phyloP scores from a whole-genome alignment of 768 basidiomycete genomes.

The Holtermanniella nyarrowii region DNA sequence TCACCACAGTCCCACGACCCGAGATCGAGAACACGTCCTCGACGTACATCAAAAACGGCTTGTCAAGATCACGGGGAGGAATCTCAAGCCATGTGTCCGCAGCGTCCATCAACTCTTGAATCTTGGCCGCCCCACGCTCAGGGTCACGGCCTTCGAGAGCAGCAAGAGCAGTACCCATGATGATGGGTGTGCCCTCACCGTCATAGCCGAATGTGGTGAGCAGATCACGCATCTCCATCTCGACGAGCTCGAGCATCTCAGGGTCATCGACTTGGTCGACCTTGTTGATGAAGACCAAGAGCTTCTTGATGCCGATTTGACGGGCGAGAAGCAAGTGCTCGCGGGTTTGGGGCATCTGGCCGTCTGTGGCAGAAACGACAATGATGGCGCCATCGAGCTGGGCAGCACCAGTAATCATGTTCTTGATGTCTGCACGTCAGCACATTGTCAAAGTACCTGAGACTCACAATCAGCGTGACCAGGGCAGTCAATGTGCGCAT shows the following conservation, averaged over 20 bases:
- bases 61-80: slow-evolving; percentile 88
- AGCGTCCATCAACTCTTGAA: slow-evolving; percentile 67
- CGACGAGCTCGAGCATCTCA: slow-evolving; percentile 98
- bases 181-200: slow-evolving; percentile 93
- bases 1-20: slow-evolving; percentile 94
- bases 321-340: slow-evolving; percentile 95
- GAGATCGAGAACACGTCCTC: slow-evolving; percentile 97
- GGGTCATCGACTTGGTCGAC: slow-evolving; percentile 91
- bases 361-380: slow-evolving; percentile 93
- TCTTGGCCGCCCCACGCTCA: slow-evolving; percentile 68
- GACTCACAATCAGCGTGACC: slow-evolving; percentile 80
- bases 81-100: slow-evolving; percentile 94
- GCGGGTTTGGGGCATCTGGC: slow-evolving; percentile 98
- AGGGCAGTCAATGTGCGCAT: slow-evolving; percentile 89
- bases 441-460: not conserved
- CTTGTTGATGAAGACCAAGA: slow-evolving; percentile 99
- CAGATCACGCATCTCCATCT: slow-evolving; percentile 99
- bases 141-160: slow-evolving; percentile 79
- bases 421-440: slow-evolving; percentile 42
- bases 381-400: slow-evolving; percentile 69
- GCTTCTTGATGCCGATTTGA: slow-evolving; percentile 93
- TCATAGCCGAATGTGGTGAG: slow-evolving; percentile 86
- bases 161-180: slow-evolving; percentile 93
- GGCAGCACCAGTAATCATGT: slow-evolving; percentile 98
- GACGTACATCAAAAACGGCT: slow-evolving; percentile 90